Conservation (phyloP, 1,284 basidiomycete species). For the Veloporphyrellus conicus region DNA sequence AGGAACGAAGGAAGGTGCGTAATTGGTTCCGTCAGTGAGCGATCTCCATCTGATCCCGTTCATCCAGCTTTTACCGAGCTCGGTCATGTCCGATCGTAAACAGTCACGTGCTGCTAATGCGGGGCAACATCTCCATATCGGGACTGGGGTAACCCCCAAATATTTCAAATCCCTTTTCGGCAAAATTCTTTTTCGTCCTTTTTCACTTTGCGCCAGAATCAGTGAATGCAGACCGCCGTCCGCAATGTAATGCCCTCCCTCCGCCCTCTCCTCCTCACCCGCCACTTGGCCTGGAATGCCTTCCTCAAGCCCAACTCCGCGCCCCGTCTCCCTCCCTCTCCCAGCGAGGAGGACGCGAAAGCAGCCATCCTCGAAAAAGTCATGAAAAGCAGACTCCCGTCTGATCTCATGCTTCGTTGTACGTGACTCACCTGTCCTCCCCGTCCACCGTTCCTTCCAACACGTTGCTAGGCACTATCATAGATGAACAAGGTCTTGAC, state of each 20-base stretch:
- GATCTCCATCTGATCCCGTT: slow-evolving; percentile 23
- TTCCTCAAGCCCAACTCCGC: slow-evolving; percentile 10
- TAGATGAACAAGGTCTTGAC: slow-evolving; percentile 70
- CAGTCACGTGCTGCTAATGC: slow-evolving; percentile 1
- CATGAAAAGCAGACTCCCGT: slow-evolving; percentile 74
- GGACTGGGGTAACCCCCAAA: slow-evolving; percentile 17
- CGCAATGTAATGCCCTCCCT: slow-evolving; percentile 30
- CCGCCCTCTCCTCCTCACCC: slow-evolving; percentile 5
- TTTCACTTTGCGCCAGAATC: slow-evolving; percentile 7
- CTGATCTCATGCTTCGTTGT: slow-evolving; percentile 82
- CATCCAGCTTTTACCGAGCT: no score
- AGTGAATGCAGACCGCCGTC: slow-evolving; percentile 22
- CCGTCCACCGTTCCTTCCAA: slow-evolving; percentile 7
- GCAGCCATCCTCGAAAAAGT: slow-evolving; percentile 73
- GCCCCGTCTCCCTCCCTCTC: slow-evolving; percentile 30
- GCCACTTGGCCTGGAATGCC: slow-evolving; percentile 28
- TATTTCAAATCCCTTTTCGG: slow-evolving; percentile 17
- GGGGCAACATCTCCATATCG: slow-evolving; percentile 16
- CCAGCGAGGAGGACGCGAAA: slow-evolving; percentile 65
- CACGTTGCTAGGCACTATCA: slow-evolving; percentile 65
- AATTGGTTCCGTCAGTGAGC: slow-evolving; percentile 28
- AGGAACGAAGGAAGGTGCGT: slow-evolving; percentile 5
- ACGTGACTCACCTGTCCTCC: slow-evolving; percentile 33
- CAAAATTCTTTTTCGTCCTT: slow-evolving; percentile 27
- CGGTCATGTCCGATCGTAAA: slow-evolving; percentile 24